A percentile compares a stretch with the other conserved stretches of the same genome.
Conservation (phyloP, 805 yeast species). For the Cephaloascus albidus region DNA sequence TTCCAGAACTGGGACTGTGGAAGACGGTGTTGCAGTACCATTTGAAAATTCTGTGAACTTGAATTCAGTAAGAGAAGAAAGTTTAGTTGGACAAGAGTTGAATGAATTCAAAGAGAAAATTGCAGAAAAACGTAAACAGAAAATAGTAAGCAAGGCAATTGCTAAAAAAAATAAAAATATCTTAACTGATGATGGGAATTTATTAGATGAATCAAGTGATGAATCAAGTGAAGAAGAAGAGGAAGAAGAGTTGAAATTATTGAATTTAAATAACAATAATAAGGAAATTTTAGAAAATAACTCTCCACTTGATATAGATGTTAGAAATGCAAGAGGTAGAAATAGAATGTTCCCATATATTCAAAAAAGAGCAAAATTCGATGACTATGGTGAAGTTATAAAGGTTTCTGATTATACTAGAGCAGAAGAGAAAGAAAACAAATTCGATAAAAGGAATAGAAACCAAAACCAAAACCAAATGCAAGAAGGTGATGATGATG, state of each 20-base stretch:
- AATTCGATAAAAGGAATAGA: slow-evolving; percentile 1
- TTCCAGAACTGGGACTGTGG: slow-evolving; percentile 25
- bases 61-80: slow-evolving; percentile 35
- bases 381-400: slow-evolving; percentile 82
- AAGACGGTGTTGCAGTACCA: slow-evolving; percentile 57
- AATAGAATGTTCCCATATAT: slow-evolving; percentile 72
- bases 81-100: slow-evolving; percentile 41
- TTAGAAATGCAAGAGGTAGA: slow-evolving; percentile 32
- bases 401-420: slow-evolving; percentile 54
- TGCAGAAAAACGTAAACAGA: slow-evolving; percentile 33
- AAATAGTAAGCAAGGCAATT: slow-evolving; percentile 28
- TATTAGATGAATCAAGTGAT: slow-evolving; percentile 23
- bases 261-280: slow-evolving; percentile 13
- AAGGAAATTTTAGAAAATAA: slow-evolving; percentile 28
- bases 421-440: slow-evolving; percentile 33
- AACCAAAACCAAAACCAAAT: slow-evolving; percentile 9
- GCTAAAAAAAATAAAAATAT: slow-evolving; percentile 28
- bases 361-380: slow-evolving; percentile 49
- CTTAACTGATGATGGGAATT: slow-evolving; percentile 24
- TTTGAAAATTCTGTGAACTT: slow-evolving; percentile 33
- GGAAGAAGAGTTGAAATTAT: slow-evolving; percentile 16
- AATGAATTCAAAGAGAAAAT: slow-evolving; percentile 35
- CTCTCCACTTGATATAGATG: slow-evolving; percentile 45
- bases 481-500: slow-evolving; percentile 11
- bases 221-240: slow-evolving; percentile 24